Evolutionary conservation across 177 flowering plant species (phyloP), one percentile per base, ranked within the genome.

Genomic region (Vitis hybrid): DNA sequence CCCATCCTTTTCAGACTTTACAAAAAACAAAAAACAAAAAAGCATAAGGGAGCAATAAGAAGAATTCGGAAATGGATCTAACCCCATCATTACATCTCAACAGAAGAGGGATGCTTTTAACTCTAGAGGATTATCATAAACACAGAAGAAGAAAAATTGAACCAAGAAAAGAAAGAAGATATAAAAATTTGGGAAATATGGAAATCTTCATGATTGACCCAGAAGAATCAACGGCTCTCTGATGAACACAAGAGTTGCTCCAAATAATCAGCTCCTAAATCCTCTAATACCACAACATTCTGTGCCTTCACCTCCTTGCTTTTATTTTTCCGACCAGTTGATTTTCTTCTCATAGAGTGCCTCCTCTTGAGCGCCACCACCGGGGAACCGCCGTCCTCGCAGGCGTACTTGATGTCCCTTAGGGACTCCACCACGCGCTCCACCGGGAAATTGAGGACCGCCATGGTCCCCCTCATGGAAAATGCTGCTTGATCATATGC

Each of bases 401-500:
- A 58, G 0, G 38, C 1, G 12, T 61, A 75, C 57, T 74, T 72
- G 70, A 88, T 75, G 1, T 84, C 87, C 3, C 65, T 44, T 0
- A 91, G 84, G 6, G 95, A 92, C 31, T 90, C 85, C 31, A 76
- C 57, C 15, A 92, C 94, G 8, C 57, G 62, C 6, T 92, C 91
- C 15, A 75, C 87, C 12, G 97, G 86, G 51, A 91, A 91, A 76
- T 91, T 91, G 18, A 91, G 84, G 2, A 83, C 71, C 0, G 97
- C 94, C 80, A 76, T 44, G 0, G 86, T n/a, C 1, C 97, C 94
- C 10, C 89, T 58, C 84, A 84, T 74, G 0, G 94, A 64, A 60
- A 85, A 88, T 2, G 97, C 97, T 0, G 97, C 97, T 75, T 92
- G 97, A 54, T 92, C 97, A 58, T 92, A 92, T 1, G 94, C 97